Evolutionary conservation across 2,329 filamentous ascomycete species (phyloP), one percentile per base, ranked within the genome.

Genomic region (Chalaropsis ovoidea): DNA sequence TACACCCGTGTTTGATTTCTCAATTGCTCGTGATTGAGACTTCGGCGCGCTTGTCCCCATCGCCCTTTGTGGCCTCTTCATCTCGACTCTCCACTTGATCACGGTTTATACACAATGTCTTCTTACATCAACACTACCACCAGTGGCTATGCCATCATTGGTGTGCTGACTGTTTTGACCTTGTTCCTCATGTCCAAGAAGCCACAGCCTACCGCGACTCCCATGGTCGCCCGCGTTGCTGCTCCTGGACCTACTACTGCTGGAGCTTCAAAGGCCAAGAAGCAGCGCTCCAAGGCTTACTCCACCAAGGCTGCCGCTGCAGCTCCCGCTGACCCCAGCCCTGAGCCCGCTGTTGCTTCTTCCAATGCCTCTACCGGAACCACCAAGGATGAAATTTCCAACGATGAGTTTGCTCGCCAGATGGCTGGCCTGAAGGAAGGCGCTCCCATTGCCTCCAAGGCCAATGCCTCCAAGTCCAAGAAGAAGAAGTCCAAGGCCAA

Each of bases 341-440:
- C 56, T 13, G 45, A 67, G 58, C 56, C 62, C 19, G 41, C 27
- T 45, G 52, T 42, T 17, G 27, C 61, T 24, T 64, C 45, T 19
- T 27, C 41, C 56, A 61, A 49, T 43, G 73, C 76, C 64, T 73
- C 76, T 61, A 69, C 70, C 68, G 71, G 75, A 63, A 69, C 74
- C 42, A 74, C 78, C 67, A 81, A 79, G 71, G 65, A 74, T 47
- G 80, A 80, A 70, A 70, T 85, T 65, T 85, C 86, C 72, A 87
- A 88, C 73, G 82, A 82, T 71, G 88, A 91, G 70, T 93, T 94
- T 74, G 90, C 90, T 41, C 82, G 82, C 71, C 86, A 89, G 73
- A 80, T 94, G 70, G 78, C 84, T 66, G 86, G 82, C 71, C 81
- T 86, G 62, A 87, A 90, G 77, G 80, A 88, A 69, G 89, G 89